phyloP scores from a whole-genome alignment of 1,284 basidiomycete species.

The Cutaneotrichosporon cutaneum region DNA sequence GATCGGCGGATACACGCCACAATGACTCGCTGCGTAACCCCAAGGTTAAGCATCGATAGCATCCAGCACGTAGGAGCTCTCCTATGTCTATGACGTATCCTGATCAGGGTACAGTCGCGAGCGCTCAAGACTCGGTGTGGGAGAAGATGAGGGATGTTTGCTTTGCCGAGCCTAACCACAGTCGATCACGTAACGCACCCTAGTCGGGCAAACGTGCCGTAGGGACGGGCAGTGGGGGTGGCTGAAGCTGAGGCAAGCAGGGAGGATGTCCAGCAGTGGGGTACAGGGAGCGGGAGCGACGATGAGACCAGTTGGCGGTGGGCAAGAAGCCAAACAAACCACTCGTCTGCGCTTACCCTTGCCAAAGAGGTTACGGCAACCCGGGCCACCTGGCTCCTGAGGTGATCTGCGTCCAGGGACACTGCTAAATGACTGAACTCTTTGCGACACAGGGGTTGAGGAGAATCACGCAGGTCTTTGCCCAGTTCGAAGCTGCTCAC shows the following conservation, averaged over 20 bases:
- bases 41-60: neutral
- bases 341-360: neutral
- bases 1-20: too few species aligned
- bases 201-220: neutral
- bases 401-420: neutral
- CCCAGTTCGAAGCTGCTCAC: neutral
- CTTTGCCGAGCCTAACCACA: neutral
- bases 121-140: neutral
- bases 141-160: neutral
- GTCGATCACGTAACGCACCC: neutral
- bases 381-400: neutral
- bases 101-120: neutral
- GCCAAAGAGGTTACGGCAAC: neutral
- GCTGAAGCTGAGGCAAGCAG: neutral
- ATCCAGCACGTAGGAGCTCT: neutral
- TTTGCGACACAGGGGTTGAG: neutral
- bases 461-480: neutral
- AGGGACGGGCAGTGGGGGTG: neutral
- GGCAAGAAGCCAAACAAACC: neutral
- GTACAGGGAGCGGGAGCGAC: neutral
- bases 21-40: neutral
- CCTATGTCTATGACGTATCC: neutral
- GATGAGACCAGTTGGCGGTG: conserved; percentile 2
- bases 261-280: neutral
- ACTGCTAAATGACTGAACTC: neutral